Conservation (phyloP, 73 alveolate genomes). For the Paramecium tetraurelia region DNA sequence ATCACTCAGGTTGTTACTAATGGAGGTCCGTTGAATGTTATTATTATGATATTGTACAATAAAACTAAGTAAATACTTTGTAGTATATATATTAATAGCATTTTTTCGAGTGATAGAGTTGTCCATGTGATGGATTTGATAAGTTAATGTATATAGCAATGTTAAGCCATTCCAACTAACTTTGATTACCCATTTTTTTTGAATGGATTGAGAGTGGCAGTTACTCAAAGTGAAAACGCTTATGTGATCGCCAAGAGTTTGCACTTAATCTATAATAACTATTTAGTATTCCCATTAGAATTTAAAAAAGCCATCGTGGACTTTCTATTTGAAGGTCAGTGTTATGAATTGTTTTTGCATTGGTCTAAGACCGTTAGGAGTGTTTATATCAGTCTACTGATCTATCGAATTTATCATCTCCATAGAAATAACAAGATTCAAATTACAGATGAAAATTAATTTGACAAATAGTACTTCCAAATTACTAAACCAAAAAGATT, state of each 20-base stretch:
- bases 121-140: neutral
- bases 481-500: neutral
- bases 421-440: neutral
- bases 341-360: neutral
- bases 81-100: neutral
- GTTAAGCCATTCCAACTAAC: neutral
- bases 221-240: neutral
- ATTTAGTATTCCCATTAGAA: neutral
- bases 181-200: constrained; percentile 20
- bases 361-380: constrained; percentile 44
- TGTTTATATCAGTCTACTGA: neutral
- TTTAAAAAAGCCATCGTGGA: constrained; percentile 1
- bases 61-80: neutral
- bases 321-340: neutral
- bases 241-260: neutral
- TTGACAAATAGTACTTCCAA: neutral
- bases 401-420: neutral
- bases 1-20: neutral
- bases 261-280: neutral
- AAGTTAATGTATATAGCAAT: neutral
- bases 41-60: neutral
- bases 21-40: neutral
- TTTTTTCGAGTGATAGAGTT: neutral
- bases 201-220: constrained; percentile 20
- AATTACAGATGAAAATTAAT: constrained; percentile 11